A percentile compares a stretch with the other conserved stretches of the same genome.
phyloP scores from a whole-genome alignment of 2,329 filamentous ascomycete species.

The Didymella glomerata region DNA sequence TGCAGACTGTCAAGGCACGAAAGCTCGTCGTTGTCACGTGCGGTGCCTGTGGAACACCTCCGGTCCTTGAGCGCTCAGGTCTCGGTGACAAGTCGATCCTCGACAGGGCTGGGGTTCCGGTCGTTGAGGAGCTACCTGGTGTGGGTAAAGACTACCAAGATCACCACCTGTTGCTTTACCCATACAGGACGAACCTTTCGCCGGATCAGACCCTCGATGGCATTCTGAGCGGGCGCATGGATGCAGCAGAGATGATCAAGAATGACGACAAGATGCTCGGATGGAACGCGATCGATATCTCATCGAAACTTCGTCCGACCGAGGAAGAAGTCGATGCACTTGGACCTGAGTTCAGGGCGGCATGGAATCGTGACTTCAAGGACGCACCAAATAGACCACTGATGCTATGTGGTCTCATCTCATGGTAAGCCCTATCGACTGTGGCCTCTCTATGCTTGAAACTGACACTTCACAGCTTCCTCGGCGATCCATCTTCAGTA shows the following conservation, averaged over 20 bases:
- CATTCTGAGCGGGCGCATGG: constrained; percentile 59
- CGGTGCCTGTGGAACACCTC: constrained; percentile 63
- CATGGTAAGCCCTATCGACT: constrained; percentile 36
- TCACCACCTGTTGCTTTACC: constrained; percentile 64
- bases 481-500: constrained; percentile 40
- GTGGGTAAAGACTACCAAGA: constrained; percentile 73
- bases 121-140: constrained; percentile 65
- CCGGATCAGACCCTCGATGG: constrained; percentile 63
- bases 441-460: neutral
- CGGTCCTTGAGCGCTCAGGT: constrained; percentile 69
- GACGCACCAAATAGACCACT: constrained; percentile 58
- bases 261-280: constrained; percentile 62
- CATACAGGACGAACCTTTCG: constrained; percentile 60
- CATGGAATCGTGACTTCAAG: constrained; percentile 66
- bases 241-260: constrained; percentile 57
- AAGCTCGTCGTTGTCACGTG: constrained; percentile 63
- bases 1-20: constrained; percentile 58
- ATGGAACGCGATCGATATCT: constrained; percentile 67
- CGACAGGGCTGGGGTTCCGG: constrained; percentile 59
- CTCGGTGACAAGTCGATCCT: constrained; percentile 64
- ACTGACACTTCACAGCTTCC: constrained; percentile 35
- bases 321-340: constrained; percentile 62
- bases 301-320: constrained; percentile 64
- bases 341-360: constrained; percentile 61
- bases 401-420: constrained; percentile 55